Conservation (phyloP, 2,329 filamentous ascomycete genomes). For the Acarospora socialis region DNA sequence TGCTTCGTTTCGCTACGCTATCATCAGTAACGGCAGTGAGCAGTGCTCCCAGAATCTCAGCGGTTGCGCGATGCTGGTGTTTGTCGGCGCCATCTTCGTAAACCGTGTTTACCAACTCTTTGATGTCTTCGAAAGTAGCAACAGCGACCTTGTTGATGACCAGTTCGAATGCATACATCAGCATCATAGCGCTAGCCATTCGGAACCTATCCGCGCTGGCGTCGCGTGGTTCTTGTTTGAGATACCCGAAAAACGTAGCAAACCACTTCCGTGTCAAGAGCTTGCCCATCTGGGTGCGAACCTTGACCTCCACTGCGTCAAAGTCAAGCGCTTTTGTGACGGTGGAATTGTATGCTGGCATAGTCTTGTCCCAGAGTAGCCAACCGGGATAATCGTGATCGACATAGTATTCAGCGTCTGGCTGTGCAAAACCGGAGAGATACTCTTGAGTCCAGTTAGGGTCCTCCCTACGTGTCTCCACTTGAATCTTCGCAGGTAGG, state of each 20-base stretch:
- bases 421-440: slow-evolving; percentile 60
- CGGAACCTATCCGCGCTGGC: slow-evolving; percentile 69
- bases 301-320: slow-evolving; percentile 62
- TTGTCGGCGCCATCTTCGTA: slow-evolving; percentile 93
- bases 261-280: slow-evolving; percentile 77
- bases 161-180: slow-evolving; percentile 82
- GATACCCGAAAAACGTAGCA: slow-evolving; percentile 71
- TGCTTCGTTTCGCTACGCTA: slow-evolving; percentile 54
- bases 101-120: slow-evolving; percentile 59
- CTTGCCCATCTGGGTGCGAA: slow-evolving; percentile 65
- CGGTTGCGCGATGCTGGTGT: slow-evolving; percentile 89
- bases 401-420: slow-evolving; percentile 73
- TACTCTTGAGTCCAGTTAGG: slow-evolving; percentile 66
- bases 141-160: slow-evolving; percentile 66
- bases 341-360: slow-evolving; percentile 64
- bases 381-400: slow-evolving; percentile 89
- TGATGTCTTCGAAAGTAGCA: slow-evolving; percentile 75
- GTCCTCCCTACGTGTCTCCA: slow-evolving; percentile 61
- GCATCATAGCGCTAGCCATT: slow-evolving; percentile 70
- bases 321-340: slow-evolving; percentile 55
- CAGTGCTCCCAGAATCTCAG: slow-evolving; percentile 81
- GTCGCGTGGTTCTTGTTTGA: slow-evolving; percentile 93
- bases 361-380: slow-evolving; percentile 85
- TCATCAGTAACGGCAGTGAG: slow-evolving; percentile 70
- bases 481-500: slow-evolving; percentile 59